Conservation (phyloP, 2,329 filamentous ascomycete species). For the Hymenoscyphus infarciens region DNA sequence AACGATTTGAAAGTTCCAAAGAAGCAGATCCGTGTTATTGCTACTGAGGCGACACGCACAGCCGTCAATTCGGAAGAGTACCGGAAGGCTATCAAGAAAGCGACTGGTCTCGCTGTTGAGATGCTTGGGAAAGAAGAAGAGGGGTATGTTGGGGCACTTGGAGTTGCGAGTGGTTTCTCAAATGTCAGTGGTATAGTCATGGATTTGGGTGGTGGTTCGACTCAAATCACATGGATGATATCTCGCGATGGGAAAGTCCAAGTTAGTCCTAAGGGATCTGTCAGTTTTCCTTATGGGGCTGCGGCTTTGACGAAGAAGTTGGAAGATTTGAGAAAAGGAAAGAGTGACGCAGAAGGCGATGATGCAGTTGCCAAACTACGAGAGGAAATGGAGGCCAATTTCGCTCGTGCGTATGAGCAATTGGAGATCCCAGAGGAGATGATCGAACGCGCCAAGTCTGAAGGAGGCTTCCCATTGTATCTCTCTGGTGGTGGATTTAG, state of each 20-base stretch:
- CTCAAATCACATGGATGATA: constrained; percentile 66
- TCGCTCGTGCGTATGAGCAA: constrained; percentile 48
- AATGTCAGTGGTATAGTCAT: constrained; percentile 63
- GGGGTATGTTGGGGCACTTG: constrained; percentile 61
- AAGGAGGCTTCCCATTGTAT: constrained; percentile 57
- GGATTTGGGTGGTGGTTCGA: constrained; percentile 69
- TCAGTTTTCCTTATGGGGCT: constrained; percentile 68
- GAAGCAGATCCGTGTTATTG: constrained; percentile 54
- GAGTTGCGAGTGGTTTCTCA: constrained; percentile 61
- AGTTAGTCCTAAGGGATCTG: constrained; percentile 52
- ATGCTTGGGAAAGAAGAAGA: constrained; percentile 64
- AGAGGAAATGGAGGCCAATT: constrained; percentile 49
- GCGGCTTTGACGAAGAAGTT: constrained; percentile 60
- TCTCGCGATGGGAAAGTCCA: constrained; percentile 46
- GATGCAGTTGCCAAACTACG: constrained; percentile 44
- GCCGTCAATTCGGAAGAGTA: constrained; percentile 58
- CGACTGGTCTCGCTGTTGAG: constrained; percentile 57
- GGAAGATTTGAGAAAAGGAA: constrained; percentile 40
- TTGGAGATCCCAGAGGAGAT: constrained; percentile 53
- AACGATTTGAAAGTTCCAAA: constrained; percentile 52
- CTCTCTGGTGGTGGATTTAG: constrained; percentile 68
- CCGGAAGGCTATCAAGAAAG: constrained; percentile 46
- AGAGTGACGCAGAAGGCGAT: constrained; percentile 40
- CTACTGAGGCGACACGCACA: constrained; percentile 64
- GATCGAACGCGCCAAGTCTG: constrained; percentile 39